These are phyloP conservation scores for Coniochaeta ligniaria DNA, from an alignment of 2,329 filamentous ascomycete species.

Conservation along the genomic window DNA sequence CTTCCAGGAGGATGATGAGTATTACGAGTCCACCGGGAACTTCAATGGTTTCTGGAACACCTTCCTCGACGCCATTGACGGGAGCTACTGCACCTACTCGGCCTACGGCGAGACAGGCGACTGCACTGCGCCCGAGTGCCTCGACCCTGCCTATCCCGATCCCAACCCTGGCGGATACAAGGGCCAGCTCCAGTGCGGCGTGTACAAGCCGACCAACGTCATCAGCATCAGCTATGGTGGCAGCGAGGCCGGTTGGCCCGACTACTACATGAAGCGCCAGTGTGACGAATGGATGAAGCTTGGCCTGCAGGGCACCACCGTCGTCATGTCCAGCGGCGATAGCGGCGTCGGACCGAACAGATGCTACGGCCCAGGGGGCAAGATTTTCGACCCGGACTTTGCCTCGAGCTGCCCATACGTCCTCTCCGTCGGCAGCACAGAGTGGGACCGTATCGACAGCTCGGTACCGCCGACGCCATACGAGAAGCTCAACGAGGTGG, in stretches of 20 bases:
- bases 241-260: slow-evolving; percentile 44
- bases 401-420: slow-evolving; percentile 40
- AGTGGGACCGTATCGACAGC: slow-evolving; percentile 6
- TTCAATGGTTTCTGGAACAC: slow-evolving; percentile 19
- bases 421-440: slow-evolving; percentile 12
- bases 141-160: slow-evolving; percentile 44
- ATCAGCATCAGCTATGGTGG: slow-evolving; percentile 50
- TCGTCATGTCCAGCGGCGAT: slow-evolving; percentile 41
- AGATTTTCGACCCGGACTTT: slow-evolving; percentile 40
- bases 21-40: slow-evolving; percentile 21
- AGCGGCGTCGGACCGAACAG: slow-evolving; percentile 35
- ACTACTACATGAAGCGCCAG: slow-evolving; percentile 44
- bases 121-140: slow-evolving; percentile 21
- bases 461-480: slow-evolving; percentile 4
- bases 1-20: slow-evolving; percentile 33
- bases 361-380: slow-evolving; percentile 26
- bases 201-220: slow-evolving; percentile 44
- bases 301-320: slow-evolving; percentile 38
- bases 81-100: slow-evolving; percentile 40
- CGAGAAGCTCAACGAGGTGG: slow-evolving; percentile 12
- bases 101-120: slow-evolving; percentile 41
- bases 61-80: slow-evolving; percentile 41
- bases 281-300: slow-evolving; percentile 47
- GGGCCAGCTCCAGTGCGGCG: slow-evolving; percentile 27
- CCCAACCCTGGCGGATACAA: slow-evolving; percentile 36